Evolutionary conservation across 345 rosid species (phyloP), one percentile per base, ranked within the genome.

Genomic region (Aquilaria malaccensis): DNA sequence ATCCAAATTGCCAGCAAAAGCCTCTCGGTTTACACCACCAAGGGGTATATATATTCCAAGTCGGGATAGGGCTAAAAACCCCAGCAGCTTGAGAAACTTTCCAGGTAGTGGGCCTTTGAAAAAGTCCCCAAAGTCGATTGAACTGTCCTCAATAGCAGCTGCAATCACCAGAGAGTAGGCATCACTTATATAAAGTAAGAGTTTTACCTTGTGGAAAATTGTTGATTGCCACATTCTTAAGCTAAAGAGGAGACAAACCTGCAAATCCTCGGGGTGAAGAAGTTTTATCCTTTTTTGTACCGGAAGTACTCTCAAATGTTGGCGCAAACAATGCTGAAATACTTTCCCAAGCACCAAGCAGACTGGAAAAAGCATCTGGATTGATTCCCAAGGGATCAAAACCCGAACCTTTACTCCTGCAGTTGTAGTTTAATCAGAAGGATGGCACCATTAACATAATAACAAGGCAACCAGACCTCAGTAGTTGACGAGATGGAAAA

Each of bases 121-220:
- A 84, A 94, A 94, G 74, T 94, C 97, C 54, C 99, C 96, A 60
- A 94, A 81, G 68, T 90, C 99, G 78, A 94, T 90, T 33, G 97
- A 94, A 75, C 96, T 90, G 65, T 94, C 99, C 81, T 94, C 99
- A 67, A 94, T 94, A 63, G 97, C 95, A 77, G 97, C 97, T 94
- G 89, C 62, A 50, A 69, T 61, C 63, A 63, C 30, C 52, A 82
- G 74, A 71, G 45, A 47, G 66, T 58, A 37, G 52, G 30, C 57
- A 70, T 64, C 62, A 76, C 29, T 33, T 43, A 61, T 10, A 56
- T 62, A 52, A 70, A 56, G 22, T 51, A 64, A 33, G 50, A 14
- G 13, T 32, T n/a, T 54, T n/a, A 13, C 13, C 10, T 1, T 30
- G 45, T 13, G 31, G 11, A 45, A 53, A n/a, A 56, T 10, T 47